Evolutionary conservation across 768 basidiomycete genomes (phyloP).

Genomic region (Cystofilobasidium ferigula): DNA sequence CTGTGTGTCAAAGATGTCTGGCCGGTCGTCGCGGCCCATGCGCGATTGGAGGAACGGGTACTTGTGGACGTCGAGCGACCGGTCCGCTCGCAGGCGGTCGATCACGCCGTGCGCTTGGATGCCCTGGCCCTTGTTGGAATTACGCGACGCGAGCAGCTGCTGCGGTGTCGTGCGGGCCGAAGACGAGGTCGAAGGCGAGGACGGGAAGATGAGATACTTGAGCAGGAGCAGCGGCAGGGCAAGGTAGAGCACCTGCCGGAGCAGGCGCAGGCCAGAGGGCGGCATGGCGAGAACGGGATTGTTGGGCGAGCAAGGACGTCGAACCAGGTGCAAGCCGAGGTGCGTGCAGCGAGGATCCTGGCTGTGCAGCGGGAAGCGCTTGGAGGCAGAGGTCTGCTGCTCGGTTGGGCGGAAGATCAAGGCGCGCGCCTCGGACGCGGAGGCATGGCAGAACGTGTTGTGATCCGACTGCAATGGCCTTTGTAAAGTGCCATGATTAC

Average conservation of each 20-base stretch:
- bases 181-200: constrained; percentile 1
- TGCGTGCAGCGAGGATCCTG: neutral
- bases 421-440: too few species aligned
- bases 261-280: neutral
- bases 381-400: too few species aligned
- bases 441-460: too few species aligned
- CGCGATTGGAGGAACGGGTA: constrained; percentile 79
- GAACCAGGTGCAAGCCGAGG: neutral
- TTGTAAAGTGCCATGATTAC: too few species aligned
- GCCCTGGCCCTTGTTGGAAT: constrained; percentile 14
- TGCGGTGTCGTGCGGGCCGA: constrained; percentile 16
- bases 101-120: constrained; percentile 54
- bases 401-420: too few species aligned
- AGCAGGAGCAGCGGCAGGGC: neutral
- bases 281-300: neutral
- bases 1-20: constrained; percentile 65
- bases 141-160: constrained; percentile 34
- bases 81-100: constrained; percentile 56
- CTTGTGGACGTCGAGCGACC: constrained; percentile 73
- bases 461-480: too few species aligned
- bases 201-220: constrained; percentile 13
- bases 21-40: constrained; percentile 62
- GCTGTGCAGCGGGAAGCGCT: too few species aligned
- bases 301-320: neutral
- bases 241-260: neutral